A percentile compares a stretch with the other conserved stretches of the same genome.
These are phyloP conservation scores for Ulvella scutata DNA, from an alignment of 139 green algal genomes.

Conservation along the genomic window DNA sequence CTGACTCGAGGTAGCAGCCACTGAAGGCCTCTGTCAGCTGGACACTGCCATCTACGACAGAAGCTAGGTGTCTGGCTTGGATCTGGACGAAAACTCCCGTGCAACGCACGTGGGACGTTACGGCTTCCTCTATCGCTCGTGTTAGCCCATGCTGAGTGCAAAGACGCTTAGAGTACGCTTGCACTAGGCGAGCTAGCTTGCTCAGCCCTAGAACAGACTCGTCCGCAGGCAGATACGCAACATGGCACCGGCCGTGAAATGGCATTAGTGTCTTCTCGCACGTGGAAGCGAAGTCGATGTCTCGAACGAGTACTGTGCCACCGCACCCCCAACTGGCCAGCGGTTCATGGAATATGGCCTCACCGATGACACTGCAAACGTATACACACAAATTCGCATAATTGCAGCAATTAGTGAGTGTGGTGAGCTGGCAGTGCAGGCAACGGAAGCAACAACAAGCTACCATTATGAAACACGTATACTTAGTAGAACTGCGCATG, in stretches of 20 bases:
- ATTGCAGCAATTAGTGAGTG: background rate
- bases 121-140: constrained; percentile 25
- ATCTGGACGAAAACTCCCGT: constrained; percentile 10
- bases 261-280: constrained; percentile 63
- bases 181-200: constrained; percentile 69
- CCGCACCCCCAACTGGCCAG: constrained; percentile 21
- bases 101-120: constrained; percentile 21
- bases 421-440: no score
- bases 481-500: no score
- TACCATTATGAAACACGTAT: no score
- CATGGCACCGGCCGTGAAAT: constrained; percentile 77
- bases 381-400: no score
- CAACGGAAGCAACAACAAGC: no score
- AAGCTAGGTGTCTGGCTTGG: constrained; percentile 37
- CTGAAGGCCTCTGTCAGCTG: no score
- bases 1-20: no score
- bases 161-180: constrained; percentile 52
- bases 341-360: constrained; percentile 66
- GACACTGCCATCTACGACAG: no score
- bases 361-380: constrained; percentile 45
- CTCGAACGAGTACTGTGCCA: constrained; percentile 69
- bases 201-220: constrained; percentile 67
- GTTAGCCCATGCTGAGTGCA: constrained; percentile 44
- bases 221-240: constrained; percentile 73
- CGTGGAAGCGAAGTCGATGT: constrained; percentile 82